Conservation (phyloP, 2,329 filamentous ascomycete genomes). For the Xylariales sp. region DNA sequence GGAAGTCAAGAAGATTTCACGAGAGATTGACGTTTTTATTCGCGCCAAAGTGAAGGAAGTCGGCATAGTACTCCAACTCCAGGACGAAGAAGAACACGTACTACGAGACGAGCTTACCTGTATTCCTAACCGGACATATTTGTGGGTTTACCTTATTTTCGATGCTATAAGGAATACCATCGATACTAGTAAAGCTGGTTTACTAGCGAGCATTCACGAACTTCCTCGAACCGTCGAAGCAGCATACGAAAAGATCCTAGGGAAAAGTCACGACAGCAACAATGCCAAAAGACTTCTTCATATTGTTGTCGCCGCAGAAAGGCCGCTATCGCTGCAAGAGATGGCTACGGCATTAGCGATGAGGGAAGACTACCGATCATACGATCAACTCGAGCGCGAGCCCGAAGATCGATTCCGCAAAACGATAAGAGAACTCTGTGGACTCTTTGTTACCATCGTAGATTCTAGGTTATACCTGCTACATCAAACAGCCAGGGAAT, state of each 20-base stretch:
- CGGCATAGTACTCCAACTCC: neutral
- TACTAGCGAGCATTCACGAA: conserved; percentile 12
- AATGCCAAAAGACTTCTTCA: conserved; percentile 28
- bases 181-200: conserved; percentile 6
- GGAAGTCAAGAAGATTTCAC: conserved; percentile 22
- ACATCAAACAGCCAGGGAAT: conserved; percentile 15
- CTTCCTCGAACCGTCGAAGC: conserved; percentile 22
- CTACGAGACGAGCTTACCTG: conserved; percentile 11
- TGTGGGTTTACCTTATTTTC: conserved; percentile 21
- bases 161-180: conserved; percentile 13
- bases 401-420: too few relatives aligned
- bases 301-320: conserved; percentile 28
- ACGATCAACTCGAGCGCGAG: too few relatives aligned
- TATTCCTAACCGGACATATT: conserved; percentile 18
- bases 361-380: conserved; percentile 28
- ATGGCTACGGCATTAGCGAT: conserved; percentile 25
- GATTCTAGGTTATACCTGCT: conserved; percentile 11
- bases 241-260: conserved; percentile 32
- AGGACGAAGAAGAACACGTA: neutral
- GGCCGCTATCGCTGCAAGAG: conserved; percentile 29
- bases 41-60: conserved; percentile 15
- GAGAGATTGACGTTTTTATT: conserved; percentile 27
- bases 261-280: conserved; percentile 18
- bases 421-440: conserved; percentile 12
- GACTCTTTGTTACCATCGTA: conserved; percentile 13